Evolutionary conservation across 257 asterid genomes (phyloP).

Genomic region (Nicotiana tomentosiformis): DNA sequence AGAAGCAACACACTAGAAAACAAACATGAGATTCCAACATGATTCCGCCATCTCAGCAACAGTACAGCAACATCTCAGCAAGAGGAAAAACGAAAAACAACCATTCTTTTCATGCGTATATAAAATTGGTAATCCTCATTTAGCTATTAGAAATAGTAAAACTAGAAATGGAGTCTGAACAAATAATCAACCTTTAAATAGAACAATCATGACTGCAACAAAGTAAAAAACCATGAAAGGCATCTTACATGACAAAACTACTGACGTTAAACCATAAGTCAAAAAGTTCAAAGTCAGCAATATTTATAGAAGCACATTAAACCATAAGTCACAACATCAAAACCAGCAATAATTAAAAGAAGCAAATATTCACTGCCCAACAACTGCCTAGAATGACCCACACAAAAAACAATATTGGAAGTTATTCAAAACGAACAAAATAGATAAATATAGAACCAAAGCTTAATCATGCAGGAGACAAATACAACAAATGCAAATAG

Average conservation of each 20-base stretch:
- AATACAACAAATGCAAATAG: not conserved
- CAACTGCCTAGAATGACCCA: not conserved
- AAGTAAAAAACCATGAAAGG: not conserved
- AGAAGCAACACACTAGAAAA: not conserved
- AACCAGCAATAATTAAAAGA: not conserved
- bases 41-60: not conserved
- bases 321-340: not conserved
- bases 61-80: not conserved
- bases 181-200: not conserved
- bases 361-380: not conserved
- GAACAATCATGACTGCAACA: not conserved
- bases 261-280: not conserved
- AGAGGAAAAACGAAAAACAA: not conserved
- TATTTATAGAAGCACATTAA: not conserved
- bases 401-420: not conserved
- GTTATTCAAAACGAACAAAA: not conserved
- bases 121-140: not conserved
- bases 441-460: not conserved
- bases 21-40: not conserved
- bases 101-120: not conserved
- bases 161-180: not conserved
- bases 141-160: not conserved
- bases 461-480: not conserved
- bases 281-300: not conserved
- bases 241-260: not conserved